Evolutionary conservation across 2,329 filamentous ascomycete species (phyloP), one percentile per base, ranked within the genome.

Genomic region (Cercospora canescens): DNA sequence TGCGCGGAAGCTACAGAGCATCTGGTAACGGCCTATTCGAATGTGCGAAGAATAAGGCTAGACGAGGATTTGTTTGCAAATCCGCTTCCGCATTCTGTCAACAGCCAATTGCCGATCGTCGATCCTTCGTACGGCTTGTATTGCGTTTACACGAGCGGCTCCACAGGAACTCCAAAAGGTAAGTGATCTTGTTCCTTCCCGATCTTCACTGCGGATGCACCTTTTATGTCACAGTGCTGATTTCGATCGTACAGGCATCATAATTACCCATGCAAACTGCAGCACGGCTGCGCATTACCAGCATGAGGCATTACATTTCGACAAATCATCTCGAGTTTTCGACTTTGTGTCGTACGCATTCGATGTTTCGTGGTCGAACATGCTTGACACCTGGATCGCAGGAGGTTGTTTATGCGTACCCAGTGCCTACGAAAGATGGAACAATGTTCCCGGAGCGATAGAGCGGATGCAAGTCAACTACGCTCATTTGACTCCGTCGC

Each of bases 191-290:
- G 5, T n/a, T 39, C 14, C 35, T 39, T n/a, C 8, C 35, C 16
- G 35, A n/a, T n/a, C 35, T n/a, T 7, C 7, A 16, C 14, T 39
- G 14, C 35, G n/a, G n/a, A n/a, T 39, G 14, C 14, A 5, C n/a
- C 14, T n/a, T 37, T 2, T 39, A 12, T 39, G 35, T 7, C 14
- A 39, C 35, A 39, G 7, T 39, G 35, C 35, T 39, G 7, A 39
- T n/a, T 39, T 39, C 35, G 14, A 39, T 39, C 35, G 35, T 39
- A 12, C 65, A 41, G 62, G 65, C 24, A 52, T 62, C 2, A 26
- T 64, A 11, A 56, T 67, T n/a, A 48, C 55, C 26, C 65, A 67
- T 26, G 18, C 26, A 2, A 67, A 56, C 34, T 67, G 61, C 56
- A 41, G 45, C 26, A 67, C 55, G 14, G 62, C 61, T 14, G 24